Percentiles rank a stretch among this genome's conserved stretches.
phyloP scores from a whole-genome alignment of 2,329 filamentous ascomycete species.

The Aspergillus tubingensis region DNA sequence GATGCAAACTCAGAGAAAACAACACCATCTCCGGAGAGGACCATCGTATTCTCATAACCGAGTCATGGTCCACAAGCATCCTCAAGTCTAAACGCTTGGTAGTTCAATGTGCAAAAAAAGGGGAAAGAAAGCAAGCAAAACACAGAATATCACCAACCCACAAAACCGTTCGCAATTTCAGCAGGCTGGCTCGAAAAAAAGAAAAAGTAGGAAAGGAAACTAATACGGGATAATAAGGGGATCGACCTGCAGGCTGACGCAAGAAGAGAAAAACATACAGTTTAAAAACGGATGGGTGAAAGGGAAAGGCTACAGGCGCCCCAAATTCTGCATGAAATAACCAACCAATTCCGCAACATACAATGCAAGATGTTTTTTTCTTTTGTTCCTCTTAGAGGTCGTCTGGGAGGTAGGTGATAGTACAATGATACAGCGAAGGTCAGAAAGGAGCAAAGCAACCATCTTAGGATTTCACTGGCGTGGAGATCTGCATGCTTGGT shows the following conservation, averaged over 20 bases:
- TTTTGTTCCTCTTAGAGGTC: conserved; percentile 29
- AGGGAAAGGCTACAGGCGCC: conserved; percentile 28
- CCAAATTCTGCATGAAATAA: conserved; percentile 40
- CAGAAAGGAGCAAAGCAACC: conserved; percentile 23
- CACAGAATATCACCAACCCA: conserved; percentile 25
- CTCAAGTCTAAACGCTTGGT: conserved; percentile 28
- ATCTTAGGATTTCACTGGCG: conserved; percentile 40
- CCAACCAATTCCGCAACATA: conserved; percentile 41
- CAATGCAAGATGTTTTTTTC: conserved; percentile 41
- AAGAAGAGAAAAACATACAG: conserved; percentile 37
- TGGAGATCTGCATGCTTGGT: conserved; percentile 37
- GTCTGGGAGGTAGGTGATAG: conserved; percentile 34
- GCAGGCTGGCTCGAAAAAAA: conserved; percentile 22
- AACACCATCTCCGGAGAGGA: conserved; percentile 11
- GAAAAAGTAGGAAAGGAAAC: conserved; percentile 19
- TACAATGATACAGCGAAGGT: conserved; percentile 40
- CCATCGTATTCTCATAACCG: conserved; percentile 12
- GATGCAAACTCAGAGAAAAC: conserved; percentile 28
- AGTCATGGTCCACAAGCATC: conserved; percentile 8
- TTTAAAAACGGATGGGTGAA: conserved; percentile 24
- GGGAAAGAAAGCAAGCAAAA: conserved; percentile 14
- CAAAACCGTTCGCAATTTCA: conserved; percentile 37
- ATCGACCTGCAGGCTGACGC: conserved; percentile 22
- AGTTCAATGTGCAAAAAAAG: conserved; percentile 22
- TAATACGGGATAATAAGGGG: conserved; percentile 19